Percentiles rank a stretch among this genome's conserved stretches.
These are phyloP conservation scores for Leptodontidium sp. DNA, from an alignment of 2,329 filamentous ascomycete genomes.

Conservation along the genomic window DNA sequence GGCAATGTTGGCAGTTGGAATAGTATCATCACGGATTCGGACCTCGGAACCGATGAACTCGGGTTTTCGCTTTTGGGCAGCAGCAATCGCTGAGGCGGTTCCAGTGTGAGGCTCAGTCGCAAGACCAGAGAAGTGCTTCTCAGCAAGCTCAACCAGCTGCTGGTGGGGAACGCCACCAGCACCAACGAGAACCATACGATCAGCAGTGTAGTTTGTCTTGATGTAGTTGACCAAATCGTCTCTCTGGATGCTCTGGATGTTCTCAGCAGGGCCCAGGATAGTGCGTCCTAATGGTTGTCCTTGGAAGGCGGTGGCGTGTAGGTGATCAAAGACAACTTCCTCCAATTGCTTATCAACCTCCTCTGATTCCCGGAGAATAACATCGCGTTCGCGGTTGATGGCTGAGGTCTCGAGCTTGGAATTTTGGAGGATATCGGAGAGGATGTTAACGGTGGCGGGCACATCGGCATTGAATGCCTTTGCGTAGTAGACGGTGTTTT, in stretches of 20 bases:
- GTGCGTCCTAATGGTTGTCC: constrained; percentile 95
- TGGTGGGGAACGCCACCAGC: constrained; percentile 93
- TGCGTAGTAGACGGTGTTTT: constrained; percentile 99
- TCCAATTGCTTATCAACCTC: constrained; percentile 99
- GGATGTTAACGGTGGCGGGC: constrained; percentile 95
- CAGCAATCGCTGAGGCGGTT: constrained; percentile 74
- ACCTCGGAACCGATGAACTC: constrained; percentile 98
- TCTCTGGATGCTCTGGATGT: constrained; percentile 95
- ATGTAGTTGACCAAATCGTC: constrained; percentile 95
- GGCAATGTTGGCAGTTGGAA: constrained; percentile 96
- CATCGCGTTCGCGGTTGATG: constrained; percentile 97
- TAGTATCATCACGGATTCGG: constrained; percentile 93
- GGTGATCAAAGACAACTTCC: constrained; percentile 99
- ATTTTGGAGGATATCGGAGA: constrained; percentile 99
- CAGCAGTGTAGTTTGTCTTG: constrained; percentile 99
- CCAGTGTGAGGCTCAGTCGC: constrained; percentile 78
- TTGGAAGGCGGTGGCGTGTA: constrained; percentile 98
- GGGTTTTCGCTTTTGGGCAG: constrained; percentile 79
- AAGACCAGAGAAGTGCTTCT: constrained; percentile 90
- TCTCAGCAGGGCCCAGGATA: constrained; percentile 96
- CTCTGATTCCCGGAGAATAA: constrained; percentile 98
- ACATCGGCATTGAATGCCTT: constrained; percentile 99
- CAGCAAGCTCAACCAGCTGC: constrained; percentile 92
- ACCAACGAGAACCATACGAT: constrained; percentile 98
- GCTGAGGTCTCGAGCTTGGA: constrained; percentile 94